A percentile compares a stretch with the other conserved stretches of the same genome.
Conservation (phyloP, 169 alveolate genomes). For the Eimeria tenella region DNA sequence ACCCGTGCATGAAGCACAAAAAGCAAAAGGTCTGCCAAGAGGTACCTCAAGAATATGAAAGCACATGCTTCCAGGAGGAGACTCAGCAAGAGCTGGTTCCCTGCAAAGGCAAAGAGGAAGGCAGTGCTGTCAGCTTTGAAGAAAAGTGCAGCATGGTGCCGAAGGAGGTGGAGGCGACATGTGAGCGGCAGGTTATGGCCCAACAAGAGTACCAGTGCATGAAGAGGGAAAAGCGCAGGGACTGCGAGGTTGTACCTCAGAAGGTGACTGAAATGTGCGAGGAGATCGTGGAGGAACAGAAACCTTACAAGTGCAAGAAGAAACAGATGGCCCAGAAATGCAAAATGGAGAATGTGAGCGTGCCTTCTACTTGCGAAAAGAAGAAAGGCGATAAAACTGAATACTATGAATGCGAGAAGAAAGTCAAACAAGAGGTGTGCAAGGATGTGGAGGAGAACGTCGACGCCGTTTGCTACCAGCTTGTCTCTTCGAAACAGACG, state of each 20-base stretch:
- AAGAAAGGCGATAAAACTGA: slow-evolving; percentile 75
- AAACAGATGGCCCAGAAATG: slow-evolving; percentile 70
- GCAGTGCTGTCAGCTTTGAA: slow-evolving; percentile 42
- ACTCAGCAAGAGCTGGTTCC: slow-evolving; percentile 71
- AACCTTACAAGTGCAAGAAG: slow-evolving; percentile 76
- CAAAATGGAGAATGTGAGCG: slow-evolving; percentile 70
- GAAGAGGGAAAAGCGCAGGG: slow-evolving; percentile 64
- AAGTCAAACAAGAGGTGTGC: slow-evolving; percentile 69
- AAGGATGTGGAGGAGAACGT: slow-evolving; percentile 69
- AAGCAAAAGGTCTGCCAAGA: slow-evolving; percentile 70
- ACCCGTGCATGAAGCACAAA: slow-evolving; percentile 74
- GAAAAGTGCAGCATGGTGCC: slow-evolving; percentile 70
- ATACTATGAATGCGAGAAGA: slow-evolving; percentile 75
- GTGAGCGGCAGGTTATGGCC: slow-evolving; percentile 50
- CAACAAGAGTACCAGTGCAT: slow-evolving; percentile 75
- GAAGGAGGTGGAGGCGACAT: slow-evolving; percentile 62
- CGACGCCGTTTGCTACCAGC: slow-evolving; percentile 64
- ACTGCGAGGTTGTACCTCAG: slow-evolving; percentile 73
- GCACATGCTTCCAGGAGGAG: slow-evolving; percentile 75
- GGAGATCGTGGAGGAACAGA: slow-evolving; percentile 77
- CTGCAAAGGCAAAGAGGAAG: slow-evolving; percentile 71
- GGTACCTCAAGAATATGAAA: slow-evolving; percentile 67
- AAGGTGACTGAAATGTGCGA: slow-evolving; percentile 68
- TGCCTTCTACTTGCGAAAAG: slow-evolving; percentile 71
- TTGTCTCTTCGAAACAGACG: slow-evolving; percentile 60